Evolutionary conservation across 202 grass and related monocot species (phyloP), one percentile per base, ranked within the genome.

Genomic region (Hordeum pubiflorum): DNA sequence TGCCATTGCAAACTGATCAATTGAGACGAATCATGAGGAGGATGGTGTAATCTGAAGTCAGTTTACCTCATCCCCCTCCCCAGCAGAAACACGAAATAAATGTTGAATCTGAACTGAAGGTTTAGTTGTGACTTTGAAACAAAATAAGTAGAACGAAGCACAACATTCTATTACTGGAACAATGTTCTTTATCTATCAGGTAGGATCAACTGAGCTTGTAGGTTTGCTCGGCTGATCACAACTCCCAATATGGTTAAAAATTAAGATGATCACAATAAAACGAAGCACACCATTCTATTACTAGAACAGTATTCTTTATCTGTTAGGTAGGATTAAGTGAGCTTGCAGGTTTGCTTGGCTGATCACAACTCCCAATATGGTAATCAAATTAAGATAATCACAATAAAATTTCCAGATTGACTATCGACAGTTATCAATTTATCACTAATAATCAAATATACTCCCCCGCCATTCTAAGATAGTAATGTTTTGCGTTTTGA

Each of bases 91-190:
- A 57, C 13, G 3, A 18, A 75, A 14, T 7, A 27, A 60, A 6
- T 76, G 22, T 60, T 40, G 57, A 62, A 44, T 41, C 9, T 77
- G 10, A 24, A 72, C 56, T 44, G 11, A 2, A 71, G 37, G 23
- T 71, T 58, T 70, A 29, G 65, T 59, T 40, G 56, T 46, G 52
- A 72, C 57, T 60, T 59, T 32, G 8, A 21, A 69, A 31, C 15
- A 3, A 80, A 74, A 66, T 26, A 68, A 68, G 57, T 67, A 58
- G 60, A 81, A 68, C 10, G 17, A 54, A 86, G 24, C 63, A 82
- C 26, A 70, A 62, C 78, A 63, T 77, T 81, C 1, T 76, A 55
- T 80, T 68, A 12, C 39, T 70, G 11, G 39, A 62, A 60, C 27
- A 39, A 21, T 37, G 64, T 61, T 54, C 5, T 66, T 52, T 69